These are phyloP conservation scores for Yamadazyma dushanensis DNA, from an alignment of 1,139 yeast genomes.

Conservation along the genomic window DNA sequence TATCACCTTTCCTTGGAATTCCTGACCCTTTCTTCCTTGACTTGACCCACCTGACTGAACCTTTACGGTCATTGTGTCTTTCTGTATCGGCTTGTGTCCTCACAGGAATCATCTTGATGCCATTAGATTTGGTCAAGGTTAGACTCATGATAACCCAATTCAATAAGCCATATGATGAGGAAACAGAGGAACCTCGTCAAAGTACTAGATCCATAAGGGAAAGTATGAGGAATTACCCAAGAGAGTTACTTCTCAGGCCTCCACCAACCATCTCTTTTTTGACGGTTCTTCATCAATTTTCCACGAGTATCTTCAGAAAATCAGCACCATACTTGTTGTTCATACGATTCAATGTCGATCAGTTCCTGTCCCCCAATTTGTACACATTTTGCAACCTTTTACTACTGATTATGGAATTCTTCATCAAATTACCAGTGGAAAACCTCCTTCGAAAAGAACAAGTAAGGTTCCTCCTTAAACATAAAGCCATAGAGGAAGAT, in stretches of 20 bases:
- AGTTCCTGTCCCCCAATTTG: constrained; percentile 61
- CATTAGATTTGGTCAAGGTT: constrained; percentile 78
- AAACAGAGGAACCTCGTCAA: constrained; percentile 6
- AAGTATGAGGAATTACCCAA: constrained; percentile 37
- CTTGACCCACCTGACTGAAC: constrained; percentile 77
- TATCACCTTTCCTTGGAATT: constrained; percentile 78
- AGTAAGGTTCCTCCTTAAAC: constrained; percentile 55
- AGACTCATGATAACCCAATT: constrained; percentile 68
- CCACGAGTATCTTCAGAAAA: constrained; percentile 61
- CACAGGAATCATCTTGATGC: constrained; percentile 77
- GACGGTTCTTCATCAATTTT: constrained; percentile 62
- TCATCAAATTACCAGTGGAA: constrained; percentile 82
- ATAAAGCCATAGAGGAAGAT: constrained; percentile 34
- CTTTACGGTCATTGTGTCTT: constrained; percentile 63
- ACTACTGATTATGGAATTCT: constrained; percentile 64
- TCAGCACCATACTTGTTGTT: constrained; percentile 74
- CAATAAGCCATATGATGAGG: constrained; percentile 19
- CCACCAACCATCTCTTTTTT: constrained; percentile 49
- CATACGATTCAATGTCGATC: constrained; percentile 66
- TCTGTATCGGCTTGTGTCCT: constrained; percentile 72
- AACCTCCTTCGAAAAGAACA: constrained; percentile 84
- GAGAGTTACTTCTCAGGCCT: constrained; percentile 53
- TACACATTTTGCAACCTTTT: constrained; percentile 55
- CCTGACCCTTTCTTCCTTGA: constrained; percentile 91
- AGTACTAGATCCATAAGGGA: constrained; percentile 41